Conservation (phyloP, 106 monocot genomes). For the Acorus calamus region DNA sequence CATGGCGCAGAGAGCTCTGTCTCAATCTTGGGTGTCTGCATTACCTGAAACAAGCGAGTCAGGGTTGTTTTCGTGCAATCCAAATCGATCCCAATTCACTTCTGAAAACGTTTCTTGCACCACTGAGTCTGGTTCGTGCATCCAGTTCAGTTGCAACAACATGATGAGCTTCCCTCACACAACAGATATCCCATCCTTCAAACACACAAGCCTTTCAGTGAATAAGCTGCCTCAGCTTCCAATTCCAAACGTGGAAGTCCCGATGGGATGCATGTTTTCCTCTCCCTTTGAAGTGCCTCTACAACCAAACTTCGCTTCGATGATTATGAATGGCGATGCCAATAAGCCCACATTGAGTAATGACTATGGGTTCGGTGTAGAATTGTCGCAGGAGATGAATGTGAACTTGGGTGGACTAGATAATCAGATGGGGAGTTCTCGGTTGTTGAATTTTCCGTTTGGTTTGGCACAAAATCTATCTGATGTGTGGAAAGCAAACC, state of each 20-base stretch:
- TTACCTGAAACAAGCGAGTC: slow-evolving; percentile 22
- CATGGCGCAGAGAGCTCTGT: slow-evolving; percentile 70
- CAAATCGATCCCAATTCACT: slow-evolving; percentile 6
- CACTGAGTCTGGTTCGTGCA: slow-evolving; percentile 13
- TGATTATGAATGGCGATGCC: slow-evolving; percentile 26
- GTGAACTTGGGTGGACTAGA: slow-evolving; percentile 8
- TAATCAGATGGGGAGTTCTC: slow-evolving; percentile 20
- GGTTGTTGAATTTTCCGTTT: slow-evolving; percentile 30
- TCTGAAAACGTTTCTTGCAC: slow-evolving; percentile 19
- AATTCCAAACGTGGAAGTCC: slow-evolving; percentile 10
- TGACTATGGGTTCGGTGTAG: slow-evolving; percentile 23
- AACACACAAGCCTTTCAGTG: slow-evolving; percentile 3
- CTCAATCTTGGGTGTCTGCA: slow-evolving; percentile 64
- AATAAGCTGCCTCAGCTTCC: slow-evolving; percentile 9
- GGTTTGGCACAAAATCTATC: slow-evolving; percentile 23
- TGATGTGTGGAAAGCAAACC: slow-evolving; percentile 58
- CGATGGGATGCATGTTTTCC: slow-evolving; percentile 34
- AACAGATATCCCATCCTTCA: slow-evolving; percentile 12
- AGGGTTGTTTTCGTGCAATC: slow-evolving; percentile 24
- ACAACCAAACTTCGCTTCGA: slow-evolving; percentile 16
- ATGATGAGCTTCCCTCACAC: slow-evolving; percentile 6
- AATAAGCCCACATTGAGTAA: slow-evolving; percentile 23
- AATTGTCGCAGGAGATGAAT: slow-evolving; percentile 24
- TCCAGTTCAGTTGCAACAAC: slow-evolving; percentile 30
- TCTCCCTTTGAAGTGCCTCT: slow-evolving; percentile 15